Base-by-base conservation (phyloP, 1,284 basidiomycete genomes). In the Rhizopogon hawkerae region DNA sequence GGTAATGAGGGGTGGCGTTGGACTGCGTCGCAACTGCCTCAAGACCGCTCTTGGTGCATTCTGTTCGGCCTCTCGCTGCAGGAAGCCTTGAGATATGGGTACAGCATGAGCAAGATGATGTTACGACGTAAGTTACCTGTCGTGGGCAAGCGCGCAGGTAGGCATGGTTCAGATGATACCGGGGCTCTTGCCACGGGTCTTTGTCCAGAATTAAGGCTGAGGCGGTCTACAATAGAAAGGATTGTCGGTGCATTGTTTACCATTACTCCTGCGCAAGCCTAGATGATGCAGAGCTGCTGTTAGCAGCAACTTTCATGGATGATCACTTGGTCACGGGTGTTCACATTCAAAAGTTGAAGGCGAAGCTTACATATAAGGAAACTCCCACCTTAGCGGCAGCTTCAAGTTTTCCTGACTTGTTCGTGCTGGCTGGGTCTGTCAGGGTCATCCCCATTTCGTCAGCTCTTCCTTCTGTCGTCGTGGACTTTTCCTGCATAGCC, bases 121-220 rank as follows among this genome's bases (percentile, higher is more conserved):
- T 13, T 43, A 47, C 13, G 38, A 71, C 74, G 49, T 57, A 9
- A 31, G 10, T 31, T 31, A 83, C 85, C 74, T 49, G 66, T 76
- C 13, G 78, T 76, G 16, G 86, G 86, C 36, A 89, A 71, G n/a
- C 84, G 73, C 42, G 73, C 75, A 38, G 78, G 79, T 37, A 89
- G 71, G 64, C 81, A 84, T 48, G 76, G 76, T n/a, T 77, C 69
- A 3, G 76, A 73, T 9, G 56, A 54, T 3, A 78, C 53, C 38
- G 71, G 73, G 56, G 61, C 55, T 38, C 67, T 66, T 46, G 51
- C 57, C 38, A 41, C 14, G 4, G 71, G 55, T 35, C 50, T 53
- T 7, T 48, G 44, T 39, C 42, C 36, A 34, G 50, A 26, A 29
- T 56, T 46, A 54, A 64, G 53, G 60, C 63, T 35, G 61, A 65